These are phyloP conservation scores for Botrytis fabae DNA, from an alignment of 2,329 filamentous ascomycete species.

Conservation along the genomic window DNA sequence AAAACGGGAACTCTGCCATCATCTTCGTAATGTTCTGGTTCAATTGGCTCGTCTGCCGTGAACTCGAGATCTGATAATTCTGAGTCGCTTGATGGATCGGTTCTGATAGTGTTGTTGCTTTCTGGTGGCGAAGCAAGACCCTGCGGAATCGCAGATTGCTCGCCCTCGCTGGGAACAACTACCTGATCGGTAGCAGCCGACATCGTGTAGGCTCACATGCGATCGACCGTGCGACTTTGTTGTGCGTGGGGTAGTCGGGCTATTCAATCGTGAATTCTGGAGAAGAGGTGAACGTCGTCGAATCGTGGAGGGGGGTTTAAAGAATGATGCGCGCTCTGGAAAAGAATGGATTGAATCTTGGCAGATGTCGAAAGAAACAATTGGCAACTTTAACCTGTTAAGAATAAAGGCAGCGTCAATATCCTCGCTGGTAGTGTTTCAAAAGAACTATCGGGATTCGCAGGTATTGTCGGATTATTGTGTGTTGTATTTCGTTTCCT, in stretches of 20 bases:
- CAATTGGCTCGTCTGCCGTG: slow-evolving; percentile 64
- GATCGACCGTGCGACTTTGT: slow-evolving; percentile 27
- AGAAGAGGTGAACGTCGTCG: slow-evolving; percentile 19
- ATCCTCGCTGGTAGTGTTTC: background rate
- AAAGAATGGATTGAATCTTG: slow-evolving; percentile 13
- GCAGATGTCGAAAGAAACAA: slow-evolving; percentile 14
- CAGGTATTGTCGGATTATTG: background rate
- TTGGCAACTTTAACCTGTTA: background rate
- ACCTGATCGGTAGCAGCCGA: slow-evolving; percentile 34
- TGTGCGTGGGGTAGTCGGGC: background rate
- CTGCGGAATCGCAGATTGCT: slow-evolving; percentile 24
- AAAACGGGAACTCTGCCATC: slow-evolving; percentile 89
- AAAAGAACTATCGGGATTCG: background rate
- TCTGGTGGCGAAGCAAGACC: slow-evolving; percentile 62
- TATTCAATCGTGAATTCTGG: background rate
- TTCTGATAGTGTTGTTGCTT: slow-evolving; percentile 60
- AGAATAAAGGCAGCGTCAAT: background rate
- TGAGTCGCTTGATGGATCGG: slow-evolving; percentile 58
- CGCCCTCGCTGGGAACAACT: slow-evolving; percentile 30
- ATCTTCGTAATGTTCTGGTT: slow-evolving; percentile 74
- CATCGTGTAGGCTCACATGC: slow-evolving; percentile 36
- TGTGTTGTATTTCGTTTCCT: background rate
- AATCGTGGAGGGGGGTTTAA: slow-evolving; percentile 18
- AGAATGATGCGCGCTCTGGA: slow-evolving; percentile 17
- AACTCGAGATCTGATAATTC: slow-evolving; percentile 65